Conservation (phyloP, 495 filamentous ascomycete species). For the Hyphodiscus hymeniophilus region DNA sequence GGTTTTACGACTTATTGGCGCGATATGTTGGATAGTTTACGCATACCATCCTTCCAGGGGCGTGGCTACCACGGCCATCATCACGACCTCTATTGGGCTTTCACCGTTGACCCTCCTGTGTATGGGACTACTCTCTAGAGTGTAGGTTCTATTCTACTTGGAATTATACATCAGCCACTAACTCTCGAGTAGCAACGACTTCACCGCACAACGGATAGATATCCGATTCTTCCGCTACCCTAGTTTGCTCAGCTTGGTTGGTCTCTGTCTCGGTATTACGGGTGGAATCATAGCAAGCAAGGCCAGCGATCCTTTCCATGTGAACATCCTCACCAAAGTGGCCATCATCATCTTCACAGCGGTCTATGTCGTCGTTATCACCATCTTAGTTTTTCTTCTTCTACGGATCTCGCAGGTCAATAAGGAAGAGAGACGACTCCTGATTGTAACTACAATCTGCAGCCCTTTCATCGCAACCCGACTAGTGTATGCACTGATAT, state of each 20-base stretch:
- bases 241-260: neutral
- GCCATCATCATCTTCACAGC: neutral
- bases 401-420: neutral
- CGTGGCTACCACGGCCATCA: neutral
- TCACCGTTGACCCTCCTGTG: neutral
- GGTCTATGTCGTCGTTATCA: neutral
- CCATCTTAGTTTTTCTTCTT: neutral
- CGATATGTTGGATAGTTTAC: neutral
- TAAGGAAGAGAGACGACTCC: slow-evolving; percentile 22
- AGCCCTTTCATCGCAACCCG: slow-evolving; percentile 29
- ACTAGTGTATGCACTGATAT: slow-evolving; percentile 25
- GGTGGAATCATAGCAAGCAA: neutral
- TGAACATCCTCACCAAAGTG: neutral
- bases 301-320: neutral
- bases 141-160: neutral
- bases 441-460: slow-evolving; percentile 26
- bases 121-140: neutral
- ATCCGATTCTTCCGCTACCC: neutral
- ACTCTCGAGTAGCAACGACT: neutral
- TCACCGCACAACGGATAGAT: neutral
- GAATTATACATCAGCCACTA: neutral
- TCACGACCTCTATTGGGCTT: neutral
- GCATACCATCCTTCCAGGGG: neutral
- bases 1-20: neutral
- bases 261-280: neutral